A percentile compares a stretch with the other conserved stretches of the same genome.
These are phyloP conservation scores for Leishmania mexicana DNA, from an alignment of 208 protist genomes.

Conservation along the genomic window DNA sequence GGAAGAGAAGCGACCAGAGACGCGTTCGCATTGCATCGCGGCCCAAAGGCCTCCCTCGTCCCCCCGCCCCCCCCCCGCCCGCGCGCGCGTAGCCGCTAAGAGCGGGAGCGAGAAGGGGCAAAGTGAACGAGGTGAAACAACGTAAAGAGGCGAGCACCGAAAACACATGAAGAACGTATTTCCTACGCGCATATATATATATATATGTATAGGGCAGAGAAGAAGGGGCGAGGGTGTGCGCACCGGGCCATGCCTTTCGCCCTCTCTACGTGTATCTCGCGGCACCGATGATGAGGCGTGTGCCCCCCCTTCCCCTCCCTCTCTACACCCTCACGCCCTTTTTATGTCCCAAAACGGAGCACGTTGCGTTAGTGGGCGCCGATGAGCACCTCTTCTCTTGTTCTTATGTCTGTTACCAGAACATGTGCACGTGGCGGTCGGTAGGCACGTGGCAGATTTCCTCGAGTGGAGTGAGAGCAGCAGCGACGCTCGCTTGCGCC, in stretches of 20 bases:
- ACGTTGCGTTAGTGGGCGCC: too few species aligned
- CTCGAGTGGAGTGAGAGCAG: neutral
- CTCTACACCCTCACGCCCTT: too few species aligned
- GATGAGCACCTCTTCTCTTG: neutral
- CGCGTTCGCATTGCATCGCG: neutral
- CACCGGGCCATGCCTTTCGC: neutral
- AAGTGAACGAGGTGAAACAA: neutral
- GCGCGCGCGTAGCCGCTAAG: neutral
- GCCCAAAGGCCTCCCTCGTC: neutral
- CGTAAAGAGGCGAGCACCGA: neutral
- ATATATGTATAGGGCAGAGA: neutral
- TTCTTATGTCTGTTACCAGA: slow-evolving; percentile 5
- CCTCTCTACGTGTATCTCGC: neutral
- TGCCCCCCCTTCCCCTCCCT: neutral
- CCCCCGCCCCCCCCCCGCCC: too few species aligned
- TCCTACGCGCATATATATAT: neutral
- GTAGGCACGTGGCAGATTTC: neutral
- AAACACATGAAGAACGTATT: neutral
- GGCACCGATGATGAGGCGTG: neutral
- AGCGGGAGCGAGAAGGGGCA: neutral
- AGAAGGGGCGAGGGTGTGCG: neutral
- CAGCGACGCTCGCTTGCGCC: neutral
- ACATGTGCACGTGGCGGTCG: neutral
- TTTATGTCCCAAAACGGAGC: too few species aligned
- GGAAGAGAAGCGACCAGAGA: slow-evolving; percentile 11